A percentile compares a stretch with the other conserved stretches of the same genome.
phyloP scores from a whole-genome alignment of 2,329 filamentous ascomycete species.

The Ascochyta clinopodiicola region DNA sequence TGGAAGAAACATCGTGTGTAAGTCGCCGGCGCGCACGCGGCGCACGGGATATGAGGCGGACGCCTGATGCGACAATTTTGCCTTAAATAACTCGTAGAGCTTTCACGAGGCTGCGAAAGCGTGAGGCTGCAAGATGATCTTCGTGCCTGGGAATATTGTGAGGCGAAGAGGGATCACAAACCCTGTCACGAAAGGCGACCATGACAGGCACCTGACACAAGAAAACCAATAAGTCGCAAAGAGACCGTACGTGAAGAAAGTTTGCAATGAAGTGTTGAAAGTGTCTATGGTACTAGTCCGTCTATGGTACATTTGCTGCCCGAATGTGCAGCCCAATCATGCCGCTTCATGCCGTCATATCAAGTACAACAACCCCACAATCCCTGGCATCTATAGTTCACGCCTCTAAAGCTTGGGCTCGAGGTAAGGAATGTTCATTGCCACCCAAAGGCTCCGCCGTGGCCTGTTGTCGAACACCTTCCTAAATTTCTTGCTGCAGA shows the following conservation, averaged over 20 bases:
- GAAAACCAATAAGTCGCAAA: not conserved
- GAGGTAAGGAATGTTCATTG: conserved; percentile 17
- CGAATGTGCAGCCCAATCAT: conserved; percentile 28
- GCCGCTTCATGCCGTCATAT: conserved; percentile 14
- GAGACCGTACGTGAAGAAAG: not conserved
- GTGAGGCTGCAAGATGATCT: conserved; percentile 6
- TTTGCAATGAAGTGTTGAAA: conserved; percentile 22
- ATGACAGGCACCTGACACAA: not conserved
- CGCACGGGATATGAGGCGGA: not conserved
- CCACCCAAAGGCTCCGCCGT: conserved; percentile 28
- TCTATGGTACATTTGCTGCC: conserved; percentile 35
- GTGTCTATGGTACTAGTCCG: conserved; percentile 27
- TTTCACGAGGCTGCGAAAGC: not conserved
- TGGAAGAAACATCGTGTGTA: conserved; percentile 8
- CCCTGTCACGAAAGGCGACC: conserved; percentile 12
- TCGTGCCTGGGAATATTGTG: conserved; percentile 3
- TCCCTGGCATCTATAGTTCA: conserved; percentile 31
- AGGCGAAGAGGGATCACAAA: conserved; percentile 17
- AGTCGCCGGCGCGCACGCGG: conserved; percentile 8
- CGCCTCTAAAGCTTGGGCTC: conserved; percentile 25
- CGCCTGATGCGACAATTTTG: not conserved
- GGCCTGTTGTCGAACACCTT: conserved; percentile 16
- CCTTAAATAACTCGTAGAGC: not conserved
- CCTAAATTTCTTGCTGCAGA: conserved; percentile 17
- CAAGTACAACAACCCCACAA: conserved; percentile 20